A percentile compares a stretch with the other conserved stretches of the same genome.
Conservation (phyloP, 345 rosid genomes). For the Camelina sativa region DNA sequence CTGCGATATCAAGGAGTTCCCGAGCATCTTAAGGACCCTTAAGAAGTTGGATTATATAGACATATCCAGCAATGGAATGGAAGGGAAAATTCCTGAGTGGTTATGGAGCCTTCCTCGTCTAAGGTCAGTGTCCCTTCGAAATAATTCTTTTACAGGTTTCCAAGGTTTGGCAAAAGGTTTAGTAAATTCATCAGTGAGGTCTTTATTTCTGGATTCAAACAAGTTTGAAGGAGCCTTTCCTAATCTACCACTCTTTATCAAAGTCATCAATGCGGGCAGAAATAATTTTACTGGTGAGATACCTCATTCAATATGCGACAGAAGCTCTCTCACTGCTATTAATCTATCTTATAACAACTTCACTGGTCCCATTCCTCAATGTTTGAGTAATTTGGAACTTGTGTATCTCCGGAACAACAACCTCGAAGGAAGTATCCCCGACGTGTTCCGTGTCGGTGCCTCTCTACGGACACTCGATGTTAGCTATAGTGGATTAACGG, state of each 20-base stretch:
- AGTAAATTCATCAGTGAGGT: background rate
- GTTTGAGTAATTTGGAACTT: background rate
- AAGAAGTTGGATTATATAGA: background rate
- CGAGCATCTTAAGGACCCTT: background rate
- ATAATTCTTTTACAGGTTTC: background rate
- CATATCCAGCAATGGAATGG: background rate
- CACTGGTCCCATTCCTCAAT: conserved; percentile 5
- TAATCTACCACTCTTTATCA: background rate
- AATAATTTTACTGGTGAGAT: conserved; percentile 3
- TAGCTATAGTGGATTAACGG: background rate
- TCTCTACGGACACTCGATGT: background rate
- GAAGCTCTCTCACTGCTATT: background rate
- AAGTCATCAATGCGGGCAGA: background rate
- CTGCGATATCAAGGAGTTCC: background rate
- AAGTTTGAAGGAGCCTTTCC: conserved; percentile 15
- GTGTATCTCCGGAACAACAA: conserved; percentile 13
- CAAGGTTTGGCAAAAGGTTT: background rate
- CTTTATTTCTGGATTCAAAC: background rate
- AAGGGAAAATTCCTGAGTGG: conserved; percentile 15
- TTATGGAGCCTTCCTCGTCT: conserved; percentile 26
- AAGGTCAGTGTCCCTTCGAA: accelerated
- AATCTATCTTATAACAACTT: background rate
- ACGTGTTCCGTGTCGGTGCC: accelerated
- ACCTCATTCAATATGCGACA: conserved; percentile 11
- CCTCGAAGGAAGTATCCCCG: conserved; percentile 1